Evolutionary conservation across 108 stramenopile genomes (phyloP).

Genomic region (Chaetoceros muelleri): DNA sequence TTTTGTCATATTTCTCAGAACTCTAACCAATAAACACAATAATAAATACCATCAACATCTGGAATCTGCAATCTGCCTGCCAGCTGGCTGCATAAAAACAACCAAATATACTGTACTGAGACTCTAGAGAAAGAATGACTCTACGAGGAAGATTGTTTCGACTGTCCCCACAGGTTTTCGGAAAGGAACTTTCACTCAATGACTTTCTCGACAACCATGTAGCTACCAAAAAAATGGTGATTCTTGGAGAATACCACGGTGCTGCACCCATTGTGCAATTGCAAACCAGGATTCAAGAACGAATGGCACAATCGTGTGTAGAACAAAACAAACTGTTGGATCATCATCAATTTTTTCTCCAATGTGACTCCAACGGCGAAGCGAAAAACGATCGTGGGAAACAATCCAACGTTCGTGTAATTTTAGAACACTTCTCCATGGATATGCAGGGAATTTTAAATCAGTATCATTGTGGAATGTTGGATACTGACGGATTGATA

Average conservation of each 20-base stretch:
- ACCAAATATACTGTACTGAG: too few species aligned
- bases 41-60: too few species aligned
- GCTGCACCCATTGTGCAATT: neutral
- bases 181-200: neutral
- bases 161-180: neutral
- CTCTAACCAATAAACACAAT: too few species aligned
- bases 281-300: neutral
- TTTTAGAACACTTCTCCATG: slow-evolving; percentile 68
- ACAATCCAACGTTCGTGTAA: slow-evolving; percentile 36
- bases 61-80: too few species aligned
- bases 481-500: slow-evolving; percentile 34
- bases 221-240: neutral
- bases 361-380: too few species aligned
- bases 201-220: neutral
- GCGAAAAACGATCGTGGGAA: neutral
- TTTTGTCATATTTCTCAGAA: too few species aligned
- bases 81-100: too few species aligned
- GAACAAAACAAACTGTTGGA: too few species aligned
- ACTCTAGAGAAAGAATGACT: too few species aligned
- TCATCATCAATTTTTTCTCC: too few species aligned
- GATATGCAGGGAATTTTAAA: slow-evolving; percentile 57
- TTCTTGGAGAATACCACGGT: neutral
- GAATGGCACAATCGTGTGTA: neutral
- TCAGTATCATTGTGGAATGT: slow-evolving; percentile 23
- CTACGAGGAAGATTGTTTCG: neutral